Evolutionary conservation across 768 basidiomycete species (phyloP).

Genomic region (Boletus insuetus): DNA sequence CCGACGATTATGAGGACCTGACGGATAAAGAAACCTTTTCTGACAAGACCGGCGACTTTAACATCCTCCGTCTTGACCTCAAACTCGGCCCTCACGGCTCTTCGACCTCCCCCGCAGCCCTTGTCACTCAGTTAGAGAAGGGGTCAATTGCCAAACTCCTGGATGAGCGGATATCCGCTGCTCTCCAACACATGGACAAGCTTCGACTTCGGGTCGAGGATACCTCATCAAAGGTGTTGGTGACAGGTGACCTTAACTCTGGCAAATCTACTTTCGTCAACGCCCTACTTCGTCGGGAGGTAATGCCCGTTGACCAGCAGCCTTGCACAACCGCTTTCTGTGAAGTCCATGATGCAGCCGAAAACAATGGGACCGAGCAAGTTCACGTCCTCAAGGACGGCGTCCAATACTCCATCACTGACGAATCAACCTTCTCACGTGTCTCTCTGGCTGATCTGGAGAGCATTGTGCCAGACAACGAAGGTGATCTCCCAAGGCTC

Average conservation of each 20-base stretch:
- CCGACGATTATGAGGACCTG: constrained; percentile 20
- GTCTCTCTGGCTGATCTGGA: constrained; percentile 71
- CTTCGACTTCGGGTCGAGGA: constrained; percentile 86
- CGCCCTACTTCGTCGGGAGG: constrained; percentile 81
- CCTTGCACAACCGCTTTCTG: constrained; percentile 97
- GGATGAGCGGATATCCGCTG: constrained; percentile 75
- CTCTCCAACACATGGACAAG: constrained; percentile 77
- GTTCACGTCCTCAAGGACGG: constrained; percentile 78
- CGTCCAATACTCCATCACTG: constrained; percentile 60
- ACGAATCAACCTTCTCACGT: constrained; percentile 75
- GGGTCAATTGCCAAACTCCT: constrained; percentile 89
- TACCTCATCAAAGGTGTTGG: constrained; percentile 91
- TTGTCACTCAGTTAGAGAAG: constrained; percentile 92
- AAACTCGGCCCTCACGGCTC: constrained; percentile 79
- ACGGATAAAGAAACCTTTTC: constrained; percentile 38
- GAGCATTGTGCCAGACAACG: constrained; percentile 60
- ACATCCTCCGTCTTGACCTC: constrained; percentile 88
- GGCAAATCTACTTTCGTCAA: constrained; percentile 99
- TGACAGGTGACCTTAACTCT: constrained; percentile 97
- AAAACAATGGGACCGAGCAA: constrained; percentile 78
- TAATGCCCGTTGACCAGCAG: constrained; percentile 98
- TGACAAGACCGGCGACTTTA: constrained; percentile 60
- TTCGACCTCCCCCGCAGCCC: constrained; percentile 56
- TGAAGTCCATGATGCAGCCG: constrained; percentile 89
- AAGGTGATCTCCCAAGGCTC: constrained; percentile 62